Conservation (phyloP, 1,139 yeast genomes). For the Blastobotrys apis region DNA sequence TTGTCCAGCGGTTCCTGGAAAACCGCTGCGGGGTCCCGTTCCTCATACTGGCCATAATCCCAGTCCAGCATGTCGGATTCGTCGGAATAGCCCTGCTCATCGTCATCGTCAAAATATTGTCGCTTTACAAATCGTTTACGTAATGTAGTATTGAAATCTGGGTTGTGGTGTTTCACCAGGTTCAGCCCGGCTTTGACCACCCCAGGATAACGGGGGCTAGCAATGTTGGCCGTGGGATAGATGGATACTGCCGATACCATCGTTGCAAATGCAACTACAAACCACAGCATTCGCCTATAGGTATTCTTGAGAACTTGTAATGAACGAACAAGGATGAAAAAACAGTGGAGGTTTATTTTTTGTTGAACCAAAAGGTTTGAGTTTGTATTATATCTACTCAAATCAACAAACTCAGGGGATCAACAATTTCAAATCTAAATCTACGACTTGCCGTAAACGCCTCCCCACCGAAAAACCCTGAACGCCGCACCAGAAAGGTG, state of each 20-base stretch:
- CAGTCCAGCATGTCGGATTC: not conserved
- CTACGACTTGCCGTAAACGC: not conserved
- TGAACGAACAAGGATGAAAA: too few species aligned
- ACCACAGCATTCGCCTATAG: too few species aligned
- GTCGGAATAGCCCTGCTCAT: not conserved
- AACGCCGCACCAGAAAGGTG: too few species aligned
- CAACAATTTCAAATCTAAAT: not conserved
- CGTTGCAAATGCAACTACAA: too few species aligned
- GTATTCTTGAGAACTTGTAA: too few species aligned
- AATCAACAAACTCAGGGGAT: not conserved
- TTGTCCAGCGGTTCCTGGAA: conserved; percentile 25
- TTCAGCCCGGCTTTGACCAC: too few species aligned
- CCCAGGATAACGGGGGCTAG: not conserved
- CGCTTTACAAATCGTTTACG: conserved; percentile 6
- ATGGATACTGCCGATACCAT: too few species aligned
- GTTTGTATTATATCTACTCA: too few species aligned
- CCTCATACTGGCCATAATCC: conserved; percentile 2
- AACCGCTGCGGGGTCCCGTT: conserved; percentile 4
- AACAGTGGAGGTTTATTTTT: too few species aligned
- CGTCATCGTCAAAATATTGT: not conserved
- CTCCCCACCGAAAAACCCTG: too few species aligned
- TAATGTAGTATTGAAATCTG: not conserved
- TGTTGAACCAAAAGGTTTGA: too few species aligned
- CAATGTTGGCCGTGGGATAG: not conserved
- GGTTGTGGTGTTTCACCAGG: too few species aligned